Evolutionary conservation across 2,329 filamentous ascomycete species (phyloP), one percentile per base, ranked within the genome.

Genomic region (Fusarium sp.): DNA sequence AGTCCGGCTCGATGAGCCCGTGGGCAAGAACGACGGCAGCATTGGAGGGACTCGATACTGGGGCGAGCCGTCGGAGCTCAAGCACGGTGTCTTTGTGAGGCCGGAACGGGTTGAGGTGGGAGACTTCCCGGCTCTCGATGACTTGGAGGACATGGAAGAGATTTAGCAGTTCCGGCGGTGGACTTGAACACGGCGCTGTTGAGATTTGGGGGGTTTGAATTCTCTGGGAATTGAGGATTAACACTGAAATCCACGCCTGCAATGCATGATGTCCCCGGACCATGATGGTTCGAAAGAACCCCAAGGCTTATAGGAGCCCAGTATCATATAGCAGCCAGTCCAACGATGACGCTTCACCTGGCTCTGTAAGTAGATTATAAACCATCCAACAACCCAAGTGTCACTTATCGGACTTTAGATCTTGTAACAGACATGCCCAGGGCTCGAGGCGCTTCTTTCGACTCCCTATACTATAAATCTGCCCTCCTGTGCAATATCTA

Each of bases 21-120:
- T 89, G 39, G 91, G 91, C 53, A 92, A 91, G 80, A 95, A 94
- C 72, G 91, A 94, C 74, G 91, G 92, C 58, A 88, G 87, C 68
- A 86, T 93, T 66, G 84, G 83, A 8, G 80, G 79, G 7, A 87
- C 80, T 64, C 81, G 87, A 64, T 94, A 93, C 77, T 95, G 92
- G 83, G 86, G 85, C 35, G 75, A 83, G 53, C 80, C 85, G 46
- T 88, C 87, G 50, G 74, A 79, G 61, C 78, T 87, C 57, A 93
- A 92, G 74, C 87, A 86, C 68, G 91, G 91, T 31, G 88, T 92
- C 19, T 92, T 95, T 77, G 90, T 93, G 28, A 83, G 90, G 63
- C 88, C 91, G 5, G 91, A 93, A 75, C 82, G 91, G 58, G 87
- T 93, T 22, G 91, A 94, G 76, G 83, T 88, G 38, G 91, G 91